Evolutionary conservation across 202 grass and related monocot species (phyloP).

Genomic region (Eragrostis tef): DNA sequence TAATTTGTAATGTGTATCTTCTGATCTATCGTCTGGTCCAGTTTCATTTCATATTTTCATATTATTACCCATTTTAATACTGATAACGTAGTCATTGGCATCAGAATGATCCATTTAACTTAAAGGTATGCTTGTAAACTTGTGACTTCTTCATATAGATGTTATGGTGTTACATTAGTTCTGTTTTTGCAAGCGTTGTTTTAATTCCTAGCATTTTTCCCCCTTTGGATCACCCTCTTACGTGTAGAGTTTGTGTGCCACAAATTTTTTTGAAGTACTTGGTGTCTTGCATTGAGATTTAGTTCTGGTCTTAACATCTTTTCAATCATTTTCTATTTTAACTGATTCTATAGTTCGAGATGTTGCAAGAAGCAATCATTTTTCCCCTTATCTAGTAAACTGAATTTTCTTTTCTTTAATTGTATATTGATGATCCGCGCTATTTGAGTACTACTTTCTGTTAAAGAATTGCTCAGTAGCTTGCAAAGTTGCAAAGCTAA

Average conservation of each 20-base stretch:
- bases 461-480: too few relatives aligned
- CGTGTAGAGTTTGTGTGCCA: slow-evolving; percentile 14
- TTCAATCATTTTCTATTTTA: slow-evolving; percentile 1
- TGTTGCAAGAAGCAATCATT: neutral
- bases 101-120: slow-evolving; percentile 41
- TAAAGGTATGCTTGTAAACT: slow-evolving; percentile 46
- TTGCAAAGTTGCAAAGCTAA: neutral
- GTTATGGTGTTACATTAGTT: slow-evolving; percentile 27
- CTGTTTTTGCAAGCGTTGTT: neutral
- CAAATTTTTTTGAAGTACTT: slow-evolving; percentile 11
- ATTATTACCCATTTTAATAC: too few relatives aligned
- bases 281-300: neutral
- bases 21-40: too few relatives aligned
- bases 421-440: neutral
- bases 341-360: neutral
- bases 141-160: slow-evolving; percentile 26
- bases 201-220: slow-evolving; percentile 37
- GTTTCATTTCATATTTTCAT: too few relatives aligned
- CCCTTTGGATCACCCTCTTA: neutral
- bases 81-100: neutral
- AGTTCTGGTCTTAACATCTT: neutral
- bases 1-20: too few relatives aligned
- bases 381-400: neutral
- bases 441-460: neutral
- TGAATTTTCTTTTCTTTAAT: neutral